Percentiles rank a stretch among this genome's conserved stretches.
Conservation (phyloP, 257 asterid genomes). For the Mitragyna speciosa region DNA sequence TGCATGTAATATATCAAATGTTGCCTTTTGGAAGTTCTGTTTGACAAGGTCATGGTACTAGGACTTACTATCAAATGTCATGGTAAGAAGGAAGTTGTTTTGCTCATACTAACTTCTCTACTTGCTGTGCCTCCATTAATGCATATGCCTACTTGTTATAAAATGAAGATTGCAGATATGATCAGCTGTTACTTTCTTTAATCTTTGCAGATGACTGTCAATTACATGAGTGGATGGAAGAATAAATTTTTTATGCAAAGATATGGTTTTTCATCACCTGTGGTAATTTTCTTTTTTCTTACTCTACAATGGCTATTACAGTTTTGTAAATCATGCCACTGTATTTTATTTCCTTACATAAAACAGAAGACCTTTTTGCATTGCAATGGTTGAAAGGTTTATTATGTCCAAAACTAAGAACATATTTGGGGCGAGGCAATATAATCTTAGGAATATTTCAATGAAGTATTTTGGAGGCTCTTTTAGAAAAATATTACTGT, state of each 20-base stretch:
- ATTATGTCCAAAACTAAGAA: background rate
- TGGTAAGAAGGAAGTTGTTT: no score
- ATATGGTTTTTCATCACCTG: slow-evolving; percentile 96
- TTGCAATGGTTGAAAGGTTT: background rate
- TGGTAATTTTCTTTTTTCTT: slow-evolving; percentile 50
- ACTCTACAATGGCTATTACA: background rate
- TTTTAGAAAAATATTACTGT: no score
- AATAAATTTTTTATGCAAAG: slow-evolving; percentile 78
- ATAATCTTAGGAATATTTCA: no score
- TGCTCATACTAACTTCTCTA: background rate
- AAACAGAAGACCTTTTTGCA: background rate
- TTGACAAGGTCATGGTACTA: background rate
- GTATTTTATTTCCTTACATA: background rate
- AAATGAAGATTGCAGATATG: background rate
- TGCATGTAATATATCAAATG: background rate
- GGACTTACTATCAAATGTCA: no score
- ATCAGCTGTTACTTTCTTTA: slow-evolving; percentile 8
- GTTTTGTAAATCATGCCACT: background rate
- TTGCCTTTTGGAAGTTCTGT: background rate
- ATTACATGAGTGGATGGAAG: slow-evolving; percentile 74
- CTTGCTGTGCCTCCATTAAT: background rate
- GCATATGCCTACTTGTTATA: background rate
- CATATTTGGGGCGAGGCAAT: background rate
- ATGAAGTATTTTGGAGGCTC: no score
- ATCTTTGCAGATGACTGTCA: slow-evolving; percentile 82